phyloP scores from a whole-genome alignment of 2,329 filamentous ascomycete species.

The Ophiostoma populinum region DNA sequence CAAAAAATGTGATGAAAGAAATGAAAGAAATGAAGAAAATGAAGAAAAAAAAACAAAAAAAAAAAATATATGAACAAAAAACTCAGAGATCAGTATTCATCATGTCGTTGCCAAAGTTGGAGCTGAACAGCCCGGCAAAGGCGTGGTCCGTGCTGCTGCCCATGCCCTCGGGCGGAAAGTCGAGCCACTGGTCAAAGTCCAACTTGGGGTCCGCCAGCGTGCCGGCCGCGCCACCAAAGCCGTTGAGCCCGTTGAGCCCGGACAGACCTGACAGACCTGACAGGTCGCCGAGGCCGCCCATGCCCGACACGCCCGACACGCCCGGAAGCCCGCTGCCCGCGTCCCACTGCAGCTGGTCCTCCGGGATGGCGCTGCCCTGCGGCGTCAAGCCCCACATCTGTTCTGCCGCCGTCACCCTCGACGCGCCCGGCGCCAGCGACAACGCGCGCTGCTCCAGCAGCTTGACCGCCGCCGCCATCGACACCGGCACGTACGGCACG shows the following conservation, averaged over 20 bases:
- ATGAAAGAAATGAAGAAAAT: not conserved
- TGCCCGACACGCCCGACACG: no score
- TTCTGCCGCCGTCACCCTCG: slow-evolving; percentile 22
- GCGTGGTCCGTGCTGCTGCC: slow-evolving; percentile 13
- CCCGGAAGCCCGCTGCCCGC: slow-evolving; percentile 20
- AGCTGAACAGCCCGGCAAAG: slow-evolving; percentile 15
- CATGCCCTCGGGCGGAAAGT: slow-evolving; percentile 33
- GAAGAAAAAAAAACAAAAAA: not conserved
- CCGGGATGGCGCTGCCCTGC: slow-evolving; percentile 25
- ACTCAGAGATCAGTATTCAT: slow-evolving; percentile 8
- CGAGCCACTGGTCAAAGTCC: slow-evolving; percentile 41
- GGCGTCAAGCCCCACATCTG: slow-evolving; percentile 25
- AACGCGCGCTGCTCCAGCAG: not conserved
- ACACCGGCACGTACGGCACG: not conserved
- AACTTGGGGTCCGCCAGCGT: no score
- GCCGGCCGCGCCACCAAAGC: no score
- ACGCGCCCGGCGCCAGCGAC: slow-evolving; percentile 9
- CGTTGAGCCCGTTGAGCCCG: no score
- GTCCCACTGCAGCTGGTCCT: slow-evolving; percentile 35
- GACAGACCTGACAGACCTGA: no score
- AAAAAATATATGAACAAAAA: not conserved
- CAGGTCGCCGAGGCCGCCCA: not conserved
- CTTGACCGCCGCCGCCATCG: not conserved
- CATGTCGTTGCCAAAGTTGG: slow-evolving; percentile 9
- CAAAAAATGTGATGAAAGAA: not conserved